These are phyloP conservation scores for Lachancea dasiensis DNA, from an alignment of 805 yeast species.

Conservation along the genomic window DNA sequence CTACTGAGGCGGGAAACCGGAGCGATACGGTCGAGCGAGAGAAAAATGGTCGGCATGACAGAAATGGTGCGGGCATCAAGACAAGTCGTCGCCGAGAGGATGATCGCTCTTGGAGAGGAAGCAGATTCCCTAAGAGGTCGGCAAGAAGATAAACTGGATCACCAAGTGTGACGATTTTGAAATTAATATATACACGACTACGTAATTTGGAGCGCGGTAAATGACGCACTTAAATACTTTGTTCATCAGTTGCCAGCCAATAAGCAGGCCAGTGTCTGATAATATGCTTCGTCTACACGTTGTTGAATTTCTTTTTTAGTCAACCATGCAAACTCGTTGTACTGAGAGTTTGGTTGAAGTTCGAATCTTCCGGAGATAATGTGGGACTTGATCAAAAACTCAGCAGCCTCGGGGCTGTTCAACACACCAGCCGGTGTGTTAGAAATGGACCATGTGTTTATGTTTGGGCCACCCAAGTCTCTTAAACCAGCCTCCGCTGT, in stretches of 20 bases:
- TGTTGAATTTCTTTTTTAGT: constrained; percentile 68
- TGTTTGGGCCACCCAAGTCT: constrained; percentile 61
- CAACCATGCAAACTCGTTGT: constrained; percentile 69
- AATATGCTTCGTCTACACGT: constrained; percentile 50
- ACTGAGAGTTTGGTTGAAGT: constrained; percentile 34
- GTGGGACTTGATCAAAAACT: constrained; percentile 79
- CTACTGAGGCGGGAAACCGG: background rate
- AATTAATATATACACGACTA: constrained; percentile 10
- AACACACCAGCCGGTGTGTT: constrained; percentile 75
- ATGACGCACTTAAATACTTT: too few species aligned
- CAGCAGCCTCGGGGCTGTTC: constrained; percentile 37
- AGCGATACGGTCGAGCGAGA: background rate
- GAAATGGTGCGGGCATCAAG: background rate
- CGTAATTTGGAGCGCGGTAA: too few species aligned
- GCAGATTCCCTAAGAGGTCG: constrained; percentile 6
- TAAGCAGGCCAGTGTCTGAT: constrained; percentile 41
- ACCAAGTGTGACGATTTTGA: too few species aligned
- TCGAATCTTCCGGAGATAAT: constrained; percentile 77
- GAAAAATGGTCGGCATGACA: background rate
- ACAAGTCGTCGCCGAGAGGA: constrained; percentile 2
- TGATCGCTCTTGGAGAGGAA: constrained; percentile 1
- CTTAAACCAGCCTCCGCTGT: constrained; percentile 73
- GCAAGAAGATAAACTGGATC: background rate
- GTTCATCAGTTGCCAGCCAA: constrained; percentile 28
- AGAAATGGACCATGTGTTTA: constrained; percentile 90